Evolutionary conservation across 2,329 filamentous ascomycete species (phyloP), one percentile per base, ranked within the genome.

Genomic region (Mycosphaerella sp.): DNA sequence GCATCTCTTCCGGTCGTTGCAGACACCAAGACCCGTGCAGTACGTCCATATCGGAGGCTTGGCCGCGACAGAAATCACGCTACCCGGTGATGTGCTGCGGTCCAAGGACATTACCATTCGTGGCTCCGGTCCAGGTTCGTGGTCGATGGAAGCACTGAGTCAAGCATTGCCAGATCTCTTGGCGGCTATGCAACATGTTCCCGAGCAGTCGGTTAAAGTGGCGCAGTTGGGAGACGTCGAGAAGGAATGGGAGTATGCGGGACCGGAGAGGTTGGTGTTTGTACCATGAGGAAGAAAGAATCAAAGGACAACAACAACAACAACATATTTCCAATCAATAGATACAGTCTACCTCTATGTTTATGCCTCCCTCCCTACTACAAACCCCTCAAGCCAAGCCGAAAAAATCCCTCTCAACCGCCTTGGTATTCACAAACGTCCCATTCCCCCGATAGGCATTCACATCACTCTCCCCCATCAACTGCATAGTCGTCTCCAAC

Each of bases 1-100:
- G 9, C 71, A 73, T 4, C 64, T 77, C 8, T 67, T 81, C 6
- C 60, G 65, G 4, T 71, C 70, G 3, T 62, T 80, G 14, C 70
- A 66, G 36, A 69, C 71, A 1, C 65, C 64, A 31, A 71, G 69
- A n/a, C 70, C 75, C 0, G 70, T 79, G 23, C 78, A 80, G 54
- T 80, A 78, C 63, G 74, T 82, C 9, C 74, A 77, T 48, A 77
- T 82, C 51, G 79, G 80, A 4, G 66, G 69, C 1, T 61, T 81
- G 42, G 73, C 73, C 0, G 31, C 39, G 2, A 64, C 67, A 17
- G 69, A 72, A 1, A 67, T 74, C 1, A 56, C 62, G 6, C 63
- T 81, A 8, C 72, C 76, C 0, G 71, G 73, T 0, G 67, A 71
- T 3, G 59, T 77, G 6, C 63, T 82, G 56, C 68, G 79, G 55